Evolutionary conservation across 1,284 basidiomycete species (phyloP).

Genomic region (Schizopora paradoxa): DNA sequence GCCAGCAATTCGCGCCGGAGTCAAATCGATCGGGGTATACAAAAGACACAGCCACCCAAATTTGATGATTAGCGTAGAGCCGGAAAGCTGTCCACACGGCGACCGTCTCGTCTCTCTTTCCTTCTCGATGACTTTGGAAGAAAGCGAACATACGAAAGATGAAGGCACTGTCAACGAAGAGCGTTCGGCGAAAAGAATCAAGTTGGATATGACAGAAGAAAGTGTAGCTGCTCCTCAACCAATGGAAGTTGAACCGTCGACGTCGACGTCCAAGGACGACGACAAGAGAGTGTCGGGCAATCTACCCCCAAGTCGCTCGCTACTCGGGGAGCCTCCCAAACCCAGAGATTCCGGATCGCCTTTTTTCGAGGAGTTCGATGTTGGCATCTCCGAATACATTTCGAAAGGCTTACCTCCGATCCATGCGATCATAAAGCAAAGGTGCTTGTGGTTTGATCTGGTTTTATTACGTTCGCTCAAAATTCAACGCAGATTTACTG

Average conservation of each 20-base stretch:
- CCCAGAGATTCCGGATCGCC: constrained; percentile 39
- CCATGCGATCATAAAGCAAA: constrained; percentile 90
- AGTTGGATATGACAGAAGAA: too few species aligned
- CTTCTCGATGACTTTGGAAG: too few species aligned
- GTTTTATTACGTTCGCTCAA: constrained; percentile 7
- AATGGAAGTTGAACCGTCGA: constrained; percentile 18
- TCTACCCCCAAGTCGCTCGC: constrained; percentile 66
- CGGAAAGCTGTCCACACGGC: too few species aligned
- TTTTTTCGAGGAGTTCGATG: constrained; percentile 82
- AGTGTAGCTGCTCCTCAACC: constrained; percentile 13
- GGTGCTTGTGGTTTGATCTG: constrained; percentile 42
- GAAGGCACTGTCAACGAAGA: too few species aligned
- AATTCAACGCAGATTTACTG: constrained; percentile 69
- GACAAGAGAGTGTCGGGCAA: background rate
- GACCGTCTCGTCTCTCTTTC: too few species aligned
- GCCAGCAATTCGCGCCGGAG: too few species aligned
- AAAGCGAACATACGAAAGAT: too few species aligned
- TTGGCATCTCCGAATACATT: constrained; percentile 89
- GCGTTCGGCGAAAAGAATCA: too few species aligned
- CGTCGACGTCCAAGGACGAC: background rate
- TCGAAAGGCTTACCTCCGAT: constrained; percentile 67
- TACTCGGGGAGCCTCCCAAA: constrained; percentile 52
- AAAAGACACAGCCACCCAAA: too few species aligned
- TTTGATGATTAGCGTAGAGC: too few species aligned
- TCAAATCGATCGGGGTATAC: too few species aligned